Conservation (phyloP, 73 alveolate genomes). For the Stentor coeruleus region DNA sequence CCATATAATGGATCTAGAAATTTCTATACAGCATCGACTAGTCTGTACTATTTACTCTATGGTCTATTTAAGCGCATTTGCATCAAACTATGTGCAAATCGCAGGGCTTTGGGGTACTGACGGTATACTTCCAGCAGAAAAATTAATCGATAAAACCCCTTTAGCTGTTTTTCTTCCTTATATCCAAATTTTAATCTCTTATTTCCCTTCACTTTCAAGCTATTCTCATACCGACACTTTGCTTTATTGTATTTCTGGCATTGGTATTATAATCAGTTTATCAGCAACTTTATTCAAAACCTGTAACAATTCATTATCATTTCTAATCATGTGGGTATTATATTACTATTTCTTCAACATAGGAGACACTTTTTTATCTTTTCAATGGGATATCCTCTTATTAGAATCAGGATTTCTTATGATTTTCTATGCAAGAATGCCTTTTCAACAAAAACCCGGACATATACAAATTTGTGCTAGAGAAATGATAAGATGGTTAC, state of each 20-base stretch:
- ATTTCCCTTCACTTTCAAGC: slow-evolving; percentile 34
- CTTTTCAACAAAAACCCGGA: slow-evolving; percentile 14
- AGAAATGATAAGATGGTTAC: slow-evolving; percentile 65
- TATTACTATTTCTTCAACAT: slow-evolving; percentile 49
- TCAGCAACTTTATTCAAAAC: slow-evolving; percentile 26
- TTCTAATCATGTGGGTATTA: slow-evolving; percentile 44
- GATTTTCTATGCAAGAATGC: slow-evolving; percentile 47
- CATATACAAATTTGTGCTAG: slow-evolving; percentile 30
- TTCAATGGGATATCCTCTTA: slow-evolving; percentile 82
- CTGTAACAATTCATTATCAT: slow-evolving; percentile 44
- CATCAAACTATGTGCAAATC: slow-evolving; percentile 35
- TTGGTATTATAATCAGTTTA: too few species aligned
- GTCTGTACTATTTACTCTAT: slow-evolving; percentile 26
- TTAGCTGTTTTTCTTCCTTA: slow-evolving; percentile 39
- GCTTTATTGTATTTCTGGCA: slow-evolving; percentile 29
- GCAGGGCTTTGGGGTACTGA: slow-evolving; percentile 30
- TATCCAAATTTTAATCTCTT: slow-evolving; percentile 4
- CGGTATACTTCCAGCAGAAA: slow-evolving; percentile 34
- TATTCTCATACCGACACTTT: slow-evolving; percentile 35
- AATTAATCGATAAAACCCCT: not conserved
- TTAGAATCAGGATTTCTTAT: slow-evolving; percentile 75
- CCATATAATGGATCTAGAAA: not conserved
- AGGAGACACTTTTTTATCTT: slow-evolving; percentile 66
- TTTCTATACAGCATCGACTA: slow-evolving; percentile 20
- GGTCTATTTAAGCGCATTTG: slow-evolving; percentile 34